Base-by-base conservation (phyloP, 257 asterid species). In the Solanum rostratum region DNA sequence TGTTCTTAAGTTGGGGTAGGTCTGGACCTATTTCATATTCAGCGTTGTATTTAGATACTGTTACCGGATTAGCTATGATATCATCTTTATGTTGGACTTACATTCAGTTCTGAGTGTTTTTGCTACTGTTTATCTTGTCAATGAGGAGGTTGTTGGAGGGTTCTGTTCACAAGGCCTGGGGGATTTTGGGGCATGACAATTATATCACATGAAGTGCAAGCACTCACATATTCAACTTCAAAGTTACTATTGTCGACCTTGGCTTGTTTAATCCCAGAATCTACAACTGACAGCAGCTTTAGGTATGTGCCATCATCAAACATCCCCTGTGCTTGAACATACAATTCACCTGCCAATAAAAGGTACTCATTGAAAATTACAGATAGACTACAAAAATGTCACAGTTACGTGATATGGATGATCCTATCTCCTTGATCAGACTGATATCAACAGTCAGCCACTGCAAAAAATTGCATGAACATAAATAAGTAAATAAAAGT, bases 191-290 rank as follows among this genome's bases (percentile, higher is more conserved):
- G 78, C 18, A 69, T 18, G 52, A 37, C 78, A 69, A 69, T 69
- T 41, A 50, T 68, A 69, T 68, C 74, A 30, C 79, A 87, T 59
- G 85, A 59, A 86, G 84, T 85, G 46, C 85, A 76, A 65, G 59
- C 54, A 91, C 91, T 89, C 90, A 96, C 99, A 88, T 89, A 96
- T 89, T 96, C 99, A 86, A 96, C 98, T 90, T 96, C 99, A 63
- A 91, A 93, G 84, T 88, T 96, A 85, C 83, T 90, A 89, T 88
- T 88, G 83, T 90, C 57, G 84, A 88, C 85, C 91, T 87, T 89
- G 88, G 93, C 90, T 87, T 93, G 97, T 83, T 87, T 90, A 66
- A 95, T 91, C 83, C 93, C 94, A 78, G 95, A 86, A 89, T 92
- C 92, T 76, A 96, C 85, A 68, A 96, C 91, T 88, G 87, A 81